Percentiles rank a stretch among this genome's conserved stretches.
Conservation (phyloP, 306 rosid species). For the Fragaria ananassa region DNA sequence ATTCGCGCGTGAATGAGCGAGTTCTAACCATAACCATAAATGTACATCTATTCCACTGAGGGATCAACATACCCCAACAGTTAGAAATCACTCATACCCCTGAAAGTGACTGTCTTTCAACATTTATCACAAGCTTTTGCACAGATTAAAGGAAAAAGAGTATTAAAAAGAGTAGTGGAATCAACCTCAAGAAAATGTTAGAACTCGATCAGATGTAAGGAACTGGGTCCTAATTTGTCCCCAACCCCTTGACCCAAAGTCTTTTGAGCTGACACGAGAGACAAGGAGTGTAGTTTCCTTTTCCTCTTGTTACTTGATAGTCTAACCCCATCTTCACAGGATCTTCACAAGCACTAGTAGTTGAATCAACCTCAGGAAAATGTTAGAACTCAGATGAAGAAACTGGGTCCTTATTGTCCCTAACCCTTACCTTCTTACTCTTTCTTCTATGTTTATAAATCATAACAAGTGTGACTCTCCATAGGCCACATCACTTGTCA, state of each 20-base stretch:
- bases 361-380: slow-evolving; percentile 12
- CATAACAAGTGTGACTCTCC: slow-evolving; percentile 31
- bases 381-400: slow-evolving; percentile 18
- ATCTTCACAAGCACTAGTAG: neutral
- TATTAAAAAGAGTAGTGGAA: neutral
- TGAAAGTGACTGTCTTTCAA: neutral
- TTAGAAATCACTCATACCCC: neutral
- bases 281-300: neutral
- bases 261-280: neutral
- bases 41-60: neutral
- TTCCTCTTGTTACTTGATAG: neutral
- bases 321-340: neutral
- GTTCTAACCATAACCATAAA: neutral
- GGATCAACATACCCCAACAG: too few species aligned
- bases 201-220: too few species aligned
- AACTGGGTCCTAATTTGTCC: too few species aligned
- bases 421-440: slow-evolving; percentile 23
- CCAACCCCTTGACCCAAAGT: neutral
- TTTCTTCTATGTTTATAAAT: slow-evolving; percentile 10
- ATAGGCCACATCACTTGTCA: slow-evolving; percentile 33
- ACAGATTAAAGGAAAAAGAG: neutral
- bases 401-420: slow-evolving; percentile 41
- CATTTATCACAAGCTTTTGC: neutral
- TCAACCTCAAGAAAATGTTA: too few species aligned
- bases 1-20: neutral